These are phyloP conservation scores for Eucalyptus tenuipes DNA, from an alignment of 345 rosid species.

Conservation along the genomic window DNA sequence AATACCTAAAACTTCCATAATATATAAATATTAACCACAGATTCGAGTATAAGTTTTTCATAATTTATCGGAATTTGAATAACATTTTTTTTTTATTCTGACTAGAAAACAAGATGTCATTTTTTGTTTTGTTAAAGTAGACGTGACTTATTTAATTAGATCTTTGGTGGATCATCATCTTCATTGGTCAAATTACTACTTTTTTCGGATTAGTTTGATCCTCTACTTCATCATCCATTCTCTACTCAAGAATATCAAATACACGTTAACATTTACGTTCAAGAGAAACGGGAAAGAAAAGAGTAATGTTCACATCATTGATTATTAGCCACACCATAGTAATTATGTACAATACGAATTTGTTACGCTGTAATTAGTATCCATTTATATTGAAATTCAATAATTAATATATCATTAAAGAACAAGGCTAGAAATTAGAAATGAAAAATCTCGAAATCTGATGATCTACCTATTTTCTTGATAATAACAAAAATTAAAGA, in stretches of 20 bases:
- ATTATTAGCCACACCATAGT: background rate
- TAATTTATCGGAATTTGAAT: background rate
- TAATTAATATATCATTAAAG: background rate
- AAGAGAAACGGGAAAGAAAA: background rate
- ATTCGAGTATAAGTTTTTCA: background rate
- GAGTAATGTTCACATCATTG: background rate
- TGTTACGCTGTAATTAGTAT: background rate
- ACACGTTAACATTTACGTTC: background rate
- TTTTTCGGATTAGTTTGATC: too few relatives aligned
- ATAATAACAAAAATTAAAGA: background rate
- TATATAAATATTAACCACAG: background rate
- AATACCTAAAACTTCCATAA: background rate
- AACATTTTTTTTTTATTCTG: rapidly evolving
- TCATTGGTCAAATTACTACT: background rate
- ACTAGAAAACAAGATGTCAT: background rate
- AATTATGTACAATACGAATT: background rate
- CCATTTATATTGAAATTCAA: background rate
- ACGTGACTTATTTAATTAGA: background rate
- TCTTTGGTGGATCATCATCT: background rate
- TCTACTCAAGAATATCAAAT: background rate
- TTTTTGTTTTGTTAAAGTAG: background rate
- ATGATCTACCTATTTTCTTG: background rate
- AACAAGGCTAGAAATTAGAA: background rate
- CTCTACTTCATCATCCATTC: background rate
- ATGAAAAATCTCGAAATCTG: background rate